Base-by-base conservation (phyloP, 2,329 filamentous ascomycete species). In the Westerdykella ornata region DNA sequence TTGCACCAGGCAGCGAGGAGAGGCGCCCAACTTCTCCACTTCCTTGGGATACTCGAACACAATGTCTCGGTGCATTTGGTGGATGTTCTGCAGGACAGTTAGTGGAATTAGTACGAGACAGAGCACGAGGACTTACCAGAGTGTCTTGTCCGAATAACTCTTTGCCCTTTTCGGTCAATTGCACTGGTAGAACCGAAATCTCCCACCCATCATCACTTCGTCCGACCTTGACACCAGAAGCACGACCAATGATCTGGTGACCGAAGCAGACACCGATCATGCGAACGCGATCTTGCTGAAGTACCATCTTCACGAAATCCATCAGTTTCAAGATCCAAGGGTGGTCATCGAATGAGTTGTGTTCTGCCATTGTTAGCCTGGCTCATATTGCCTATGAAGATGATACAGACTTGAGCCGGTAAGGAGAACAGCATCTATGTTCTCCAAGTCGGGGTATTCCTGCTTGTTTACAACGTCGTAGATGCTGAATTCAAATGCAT, bases 41-140 rank as follows among this genome's bases (percentile, higher is more conserved):
- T 74, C 77, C 5, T 71, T 57, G 0, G 87, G 86, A 41, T 80
- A 78, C 16, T 72, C 66, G 52, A 74, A 76, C 4, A 90, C 83
- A 29, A 84, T 77, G 60, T 96, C 87, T 49, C 81, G 78, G 66
- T 95, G 88, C 85, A 94, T 90, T 65, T 94, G 86, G 62, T 89
- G 83, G 46, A 94, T 77, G 17, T 73, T 73, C 81, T 85, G 53
- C 12, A 16, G 5, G 3, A 38, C 3, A 26, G 40, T 45, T 42
- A 49, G 35, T 18, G 20, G 14, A 15, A 20, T 13, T 7, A 2
- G 3, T 40, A 3, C 33, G 2, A 15, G 8, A 35, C 32, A 36
- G 35, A 37, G 22, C 18, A 16, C 5, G 19, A 29, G 17, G 16
- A 63, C 73, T 39, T 67, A 81, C 79, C 43, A 82, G 56, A 30